A percentile compares a stretch with the other conserved stretches of the same genome.
Evolutionary conservation across 176 grass and related monocot genomes (phyloP).

Genomic region (Aegilops umbellulata): DNA sequence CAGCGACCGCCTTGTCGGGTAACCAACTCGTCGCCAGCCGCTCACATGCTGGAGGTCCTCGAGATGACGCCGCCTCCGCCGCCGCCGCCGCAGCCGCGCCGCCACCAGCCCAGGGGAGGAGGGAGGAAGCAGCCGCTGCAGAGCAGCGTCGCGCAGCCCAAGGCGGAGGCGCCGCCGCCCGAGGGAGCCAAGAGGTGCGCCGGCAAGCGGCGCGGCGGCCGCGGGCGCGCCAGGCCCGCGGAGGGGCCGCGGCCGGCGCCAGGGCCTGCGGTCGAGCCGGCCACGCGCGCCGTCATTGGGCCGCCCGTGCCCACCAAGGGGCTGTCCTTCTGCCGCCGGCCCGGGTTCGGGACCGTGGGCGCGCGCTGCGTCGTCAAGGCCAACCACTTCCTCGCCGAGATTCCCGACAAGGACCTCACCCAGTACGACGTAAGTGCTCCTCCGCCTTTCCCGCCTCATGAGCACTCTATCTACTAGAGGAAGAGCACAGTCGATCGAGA

Average conservation of each 20-base stretch:
- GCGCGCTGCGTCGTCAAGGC: conserved; percentile 82
- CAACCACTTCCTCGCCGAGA: conserved; percentile 89
- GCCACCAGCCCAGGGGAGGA: neutral
- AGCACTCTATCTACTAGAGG: too few species aligned
- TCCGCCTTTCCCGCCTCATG: neutral
- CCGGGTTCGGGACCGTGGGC: conserved; percentile 85
- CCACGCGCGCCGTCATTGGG: conserved; percentile 28
- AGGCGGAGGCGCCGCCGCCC: conserved; percentile 39
- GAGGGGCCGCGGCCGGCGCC: conserved; percentile 17
- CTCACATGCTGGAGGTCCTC: conserved; percentile 62
- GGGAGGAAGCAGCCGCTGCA: conserved; percentile 82
- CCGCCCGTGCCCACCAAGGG: conserved; percentile 67
- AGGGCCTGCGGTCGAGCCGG: neutral
- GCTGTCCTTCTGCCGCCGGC: conserved; percentile 65
- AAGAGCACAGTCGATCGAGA: conserved; percentile 14
- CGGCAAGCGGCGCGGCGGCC: conserved; percentile 50
- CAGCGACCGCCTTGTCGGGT: conserved; percentile 39
- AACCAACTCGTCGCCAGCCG: conserved; percentile 15
- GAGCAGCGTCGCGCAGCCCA: conserved; percentile 76
- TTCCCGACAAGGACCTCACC: conserved; percentile 87
- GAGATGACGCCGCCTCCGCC: conserved; percentile 48
- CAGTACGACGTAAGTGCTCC: conserved; percentile 79
- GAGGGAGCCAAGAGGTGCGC: conserved; percentile 56
- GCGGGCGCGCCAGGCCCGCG: conserved; percentile 38
- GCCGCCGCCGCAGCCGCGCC: conserved; percentile 29